Conservation (phyloP, 2,329 filamentous ascomycete species). For the Xenosphaeropsis pyriputrescens region DNA sequence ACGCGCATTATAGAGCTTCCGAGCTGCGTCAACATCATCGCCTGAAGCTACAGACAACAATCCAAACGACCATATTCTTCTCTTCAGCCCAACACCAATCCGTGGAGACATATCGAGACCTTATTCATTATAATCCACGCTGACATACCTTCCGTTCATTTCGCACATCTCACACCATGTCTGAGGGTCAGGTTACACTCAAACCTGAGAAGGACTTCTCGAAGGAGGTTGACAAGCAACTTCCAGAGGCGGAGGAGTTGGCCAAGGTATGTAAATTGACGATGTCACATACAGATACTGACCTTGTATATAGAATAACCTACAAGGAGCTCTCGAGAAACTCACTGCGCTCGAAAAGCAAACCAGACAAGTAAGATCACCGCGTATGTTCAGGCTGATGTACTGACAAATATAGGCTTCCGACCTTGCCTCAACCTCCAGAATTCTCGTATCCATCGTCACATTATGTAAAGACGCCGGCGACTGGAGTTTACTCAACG, state of each 20-base stretch:
- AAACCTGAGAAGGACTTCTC: conserved; percentile 93
- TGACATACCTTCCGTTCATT: no score
- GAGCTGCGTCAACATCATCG: no score
- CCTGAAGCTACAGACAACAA: not conserved
- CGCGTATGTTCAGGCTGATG: conserved; percentile 1
- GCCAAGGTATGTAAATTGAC: conserved; percentile 48
- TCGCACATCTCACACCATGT: conserved; percentile 11
- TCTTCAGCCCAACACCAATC: not conserved
- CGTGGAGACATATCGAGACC: no score
- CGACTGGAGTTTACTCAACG: conserved; percentile 91
- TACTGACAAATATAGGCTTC: conserved; percentile 50
- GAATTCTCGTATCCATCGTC: conserved; percentile 75
- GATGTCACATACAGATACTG: conserved; percentile 2
- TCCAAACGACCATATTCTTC: not conserved
- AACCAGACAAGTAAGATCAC: conserved; percentile 65
- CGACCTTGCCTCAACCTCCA: conserved; percentile 88
- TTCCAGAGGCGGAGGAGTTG: conserved; percentile 81
- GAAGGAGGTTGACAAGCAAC: conserved; percentile 84
- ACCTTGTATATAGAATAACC: conserved; percentile 42
- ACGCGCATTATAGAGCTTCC: no score
- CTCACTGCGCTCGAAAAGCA: conserved; percentile 88
- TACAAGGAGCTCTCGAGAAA: conserved; percentile 85
- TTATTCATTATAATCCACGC: no score
- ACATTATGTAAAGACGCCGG: conserved; percentile 86
- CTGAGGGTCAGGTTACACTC: conserved; percentile 15